Percentiles rank a stretch among this genome's conserved stretches.
Evolutionary conservation across 75 land plant genomes (phyloP).

Genomic region (Pinus albicaulis): DNA sequence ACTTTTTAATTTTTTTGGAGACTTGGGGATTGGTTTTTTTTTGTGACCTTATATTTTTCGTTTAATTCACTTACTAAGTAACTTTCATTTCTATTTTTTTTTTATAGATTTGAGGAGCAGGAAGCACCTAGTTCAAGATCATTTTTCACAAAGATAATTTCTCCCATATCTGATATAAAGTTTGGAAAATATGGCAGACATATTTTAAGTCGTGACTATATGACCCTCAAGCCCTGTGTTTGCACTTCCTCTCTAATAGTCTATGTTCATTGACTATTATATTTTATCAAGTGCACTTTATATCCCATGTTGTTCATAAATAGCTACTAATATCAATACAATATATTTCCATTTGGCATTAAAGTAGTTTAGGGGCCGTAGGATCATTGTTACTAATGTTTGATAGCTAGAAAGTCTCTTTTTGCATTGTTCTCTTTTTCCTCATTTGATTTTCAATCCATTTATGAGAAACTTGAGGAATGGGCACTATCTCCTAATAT

Average conservation of each 20-base stretch:
- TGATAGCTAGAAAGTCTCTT: too few species aligned
- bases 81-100: too few species aligned
- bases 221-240: constrained; percentile 68
- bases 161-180: constrained; percentile 4
- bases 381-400: too few species aligned
- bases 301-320: neutral
- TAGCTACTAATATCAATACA: neutral
- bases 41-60: too few species aligned
- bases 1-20: constrained; percentile 74
- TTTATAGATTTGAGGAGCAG: too few species aligned
- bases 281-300: neutral
- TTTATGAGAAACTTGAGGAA: neutral
- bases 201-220: constrained; percentile 82
- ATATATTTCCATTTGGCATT: neutral
- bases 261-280: neutral
- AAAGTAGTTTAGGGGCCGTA: neutral
- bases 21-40: constrained; percentile 64
- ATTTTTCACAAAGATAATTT: too few species aligned
- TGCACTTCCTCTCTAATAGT: neutral
- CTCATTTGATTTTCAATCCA: too few species aligned
- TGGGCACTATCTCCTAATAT: neutral
- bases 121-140: too few species aligned
- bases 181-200: constrained; percentile 81
- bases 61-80: constrained; percentile 1
- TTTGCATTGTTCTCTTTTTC: too few species aligned